Percentiles rank a stretch among this genome's conserved stretches.
Conservation (phyloP, 2,329 filamentous ascomycete species). For the Trichoderma breve region DNA sequence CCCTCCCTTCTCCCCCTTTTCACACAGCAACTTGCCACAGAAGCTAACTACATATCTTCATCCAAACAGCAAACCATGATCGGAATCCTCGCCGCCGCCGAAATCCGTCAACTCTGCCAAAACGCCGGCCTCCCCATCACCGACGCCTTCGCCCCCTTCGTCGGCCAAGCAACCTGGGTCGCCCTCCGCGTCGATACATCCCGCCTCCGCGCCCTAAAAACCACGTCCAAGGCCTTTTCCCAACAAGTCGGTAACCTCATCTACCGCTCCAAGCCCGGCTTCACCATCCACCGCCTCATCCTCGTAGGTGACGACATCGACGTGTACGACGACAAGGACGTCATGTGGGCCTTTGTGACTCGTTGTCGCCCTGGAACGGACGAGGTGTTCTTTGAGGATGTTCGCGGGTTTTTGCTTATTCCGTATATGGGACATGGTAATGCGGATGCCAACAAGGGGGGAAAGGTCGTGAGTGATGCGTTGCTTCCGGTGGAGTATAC, state of each 20-base stretch:
- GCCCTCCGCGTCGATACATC: slow-evolving; percentile 56
- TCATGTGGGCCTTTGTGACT: slow-evolving; percentile 50
- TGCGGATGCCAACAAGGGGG: slow-evolving; percentile 33
- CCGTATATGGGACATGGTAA: slow-evolving; percentile 48
- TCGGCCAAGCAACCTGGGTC: slow-evolving; percentile 48
- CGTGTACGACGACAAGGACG: slow-evolving; percentile 43
- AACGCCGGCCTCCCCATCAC: slow-evolving; percentile 39
- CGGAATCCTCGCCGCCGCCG: neutral
- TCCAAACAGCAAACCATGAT: neutral
- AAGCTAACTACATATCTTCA: neutral
- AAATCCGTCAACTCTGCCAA: neutral
- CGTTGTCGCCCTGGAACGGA: slow-evolving; percentile 45
- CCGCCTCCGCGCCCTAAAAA: slow-evolving; percentile 55
- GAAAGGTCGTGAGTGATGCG: slow-evolving; percentile 47
- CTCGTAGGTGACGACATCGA: slow-evolving; percentile 51
- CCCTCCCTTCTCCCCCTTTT: neutral
- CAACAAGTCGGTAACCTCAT: slow-evolving; percentile 43
- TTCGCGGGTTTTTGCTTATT: slow-evolving; percentile 42
- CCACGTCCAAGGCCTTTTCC: slow-evolving; percentile 40
- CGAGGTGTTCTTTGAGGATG: slow-evolving; percentile 46
- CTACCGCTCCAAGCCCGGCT: slow-evolving; percentile 40
- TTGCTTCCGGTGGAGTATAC: slow-evolving; percentile 44
- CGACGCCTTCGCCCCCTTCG: slow-evolving; percentile 44
- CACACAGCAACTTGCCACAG: too few species aligned
- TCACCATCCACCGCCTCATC: slow-evolving; percentile 44